Percentiles rank a stretch among this genome's conserved stretches.
phyloP scores from a whole-genome alignment of 2,329 filamentous ascomycete species.

The Septoria petroselini region DNA sequence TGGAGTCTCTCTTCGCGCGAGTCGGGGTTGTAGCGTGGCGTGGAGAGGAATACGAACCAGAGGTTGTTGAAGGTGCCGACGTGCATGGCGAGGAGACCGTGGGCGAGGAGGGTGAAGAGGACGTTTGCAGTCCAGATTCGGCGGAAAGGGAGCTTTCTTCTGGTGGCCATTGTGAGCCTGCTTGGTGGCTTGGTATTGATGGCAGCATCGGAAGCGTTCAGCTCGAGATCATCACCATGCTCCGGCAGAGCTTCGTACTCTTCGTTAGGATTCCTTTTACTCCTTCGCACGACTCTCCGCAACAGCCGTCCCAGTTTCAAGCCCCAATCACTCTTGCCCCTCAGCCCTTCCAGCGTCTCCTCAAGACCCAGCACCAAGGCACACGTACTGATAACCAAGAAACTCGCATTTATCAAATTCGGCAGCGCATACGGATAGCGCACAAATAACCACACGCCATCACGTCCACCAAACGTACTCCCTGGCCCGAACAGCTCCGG shows the following conservation, averaged over 20 bases:
- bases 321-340: slow-evolving; percentile 43
- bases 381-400: slow-evolving; percentile 55
- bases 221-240: slow-evolving; percentile 34
- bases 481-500: slow-evolving; percentile 61
- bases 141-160: slow-evolving; percentile 42
- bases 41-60: slow-evolving; percentile 51
- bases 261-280: slow-evolving; percentile 22
- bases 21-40: slow-evolving; percentile 42
- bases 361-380: slow-evolving; percentile 63
- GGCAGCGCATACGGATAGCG: slow-evolving; percentile 68
- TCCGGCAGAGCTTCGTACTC: slow-evolving; percentile 36
- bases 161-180: neutral
- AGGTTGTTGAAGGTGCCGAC: slow-evolving; percentile 50
- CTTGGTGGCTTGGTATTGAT: slow-evolving; percentile 1
- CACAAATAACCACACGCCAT: slow-evolving; percentile 61
- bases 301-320: slow-evolving; percentile 43
- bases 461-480: slow-evolving; percentile 54
- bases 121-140: slow-evolving; percentile 50
- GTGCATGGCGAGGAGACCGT: slow-evolving; percentile 48
- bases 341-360: slow-evolving; percentile 51
- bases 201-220: slow-evolving; percentile 9
- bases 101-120: slow-evolving; percentile 44
- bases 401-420: slow-evolving; percentile 62
- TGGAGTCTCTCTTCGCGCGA: slow-evolving; percentile 33
- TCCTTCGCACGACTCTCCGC: slow-evolving; percentile 36